Evolutionary conservation across 2,329 filamentous ascomycete genomes (phyloP), one percentile per base, ranked within the genome.

Genomic region (Trichothecium roseum): DNA sequence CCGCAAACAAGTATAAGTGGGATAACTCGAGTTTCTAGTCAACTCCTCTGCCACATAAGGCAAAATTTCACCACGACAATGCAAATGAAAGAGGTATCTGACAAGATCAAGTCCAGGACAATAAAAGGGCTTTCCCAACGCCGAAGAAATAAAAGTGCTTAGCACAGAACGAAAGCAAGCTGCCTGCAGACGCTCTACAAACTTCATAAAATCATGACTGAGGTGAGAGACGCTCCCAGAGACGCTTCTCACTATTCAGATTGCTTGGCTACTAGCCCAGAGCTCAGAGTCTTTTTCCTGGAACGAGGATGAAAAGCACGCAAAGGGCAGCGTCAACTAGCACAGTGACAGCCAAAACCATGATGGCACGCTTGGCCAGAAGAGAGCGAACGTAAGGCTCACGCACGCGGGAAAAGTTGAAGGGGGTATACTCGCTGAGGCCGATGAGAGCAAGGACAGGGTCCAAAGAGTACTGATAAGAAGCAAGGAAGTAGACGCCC

Each of bases 381-480:
- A 96, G 76, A 52, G 78, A 84, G 44, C 85, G 81, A 37, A 98
- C 83, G 54, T 91, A 98, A 0, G 87, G 84, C 59, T 98, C 91
- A 37, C 84, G 78, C 43, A 96, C 85, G 28, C 77, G 74, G 17
- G 84, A 82, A 65, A 93, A 95, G 58, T 80, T 84, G 69, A 95
- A 88, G 34, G 94, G 87, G 0, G 89, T 95, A 63, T 96, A 95
- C 64, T 98, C 93, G 64, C 88, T 95, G 57, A 80, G 81, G 26
- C 89, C 88, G n/a, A 84, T 57, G 15, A 96, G 70, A 4, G 87
- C 91, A 57, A 96, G 77, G 42, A 94, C 67, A 1, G 93, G 89
- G 51, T 98, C 91, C 35, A 98, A 76, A 44, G 86, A 87, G 63
- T 96, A 98, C 57, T 96, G 89, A 52, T 96, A 94, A 3, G 88